Percentiles rank a stretch among this genome's conserved stretches.
These are phyloP conservation scores for Heliamphora exappendiculata DNA, from an alignment of 148 eudicot species.

Conservation along the genomic window DNA sequence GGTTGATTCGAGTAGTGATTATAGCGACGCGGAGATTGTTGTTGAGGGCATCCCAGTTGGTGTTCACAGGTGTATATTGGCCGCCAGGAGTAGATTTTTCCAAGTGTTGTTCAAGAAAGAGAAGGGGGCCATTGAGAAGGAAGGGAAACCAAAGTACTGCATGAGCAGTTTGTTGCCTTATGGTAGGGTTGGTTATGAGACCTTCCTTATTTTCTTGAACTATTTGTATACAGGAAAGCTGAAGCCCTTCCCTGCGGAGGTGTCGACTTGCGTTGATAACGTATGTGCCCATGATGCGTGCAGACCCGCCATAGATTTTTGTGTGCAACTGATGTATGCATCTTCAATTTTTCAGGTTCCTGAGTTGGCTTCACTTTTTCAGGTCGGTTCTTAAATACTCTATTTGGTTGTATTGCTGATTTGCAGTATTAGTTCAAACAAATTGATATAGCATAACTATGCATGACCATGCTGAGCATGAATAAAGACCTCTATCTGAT, in stretches of 20 bases:
- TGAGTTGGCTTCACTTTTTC: conserved; percentile 45
- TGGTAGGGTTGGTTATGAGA: conserved; percentile 44
- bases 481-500: not conserved
- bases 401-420: not conserved
- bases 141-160: conserved; percentile 28
- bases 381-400: conserved; percentile 21
- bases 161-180: conserved; percentile 38
- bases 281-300: conserved; percentile 40
- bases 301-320: conserved; percentile 41
- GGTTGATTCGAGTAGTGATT: conserved; percentile 19
- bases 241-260: conserved; percentile 32
- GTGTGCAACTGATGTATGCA: conserved; percentile 42
- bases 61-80: conserved; percentile 45
- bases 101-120: conserved; percentile 31
- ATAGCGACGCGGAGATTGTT: conserved; percentile 33
- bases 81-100: conserved; percentile 42
- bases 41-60: conserved; percentile 32
- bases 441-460: not conserved
- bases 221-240: conserved; percentile 47
- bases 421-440: not conserved
- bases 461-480: not conserved
- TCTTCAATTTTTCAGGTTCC: conserved; percentile 37
- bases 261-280: conserved; percentile 43
- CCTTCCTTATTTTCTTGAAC: conserved; percentile 36
- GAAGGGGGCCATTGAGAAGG: conserved; percentile 26